These are phyloP conservation scores for Trypanosoma melophagium DNA, from an alignment of 208 protist species.

Conservation along the genomic window DNA sequence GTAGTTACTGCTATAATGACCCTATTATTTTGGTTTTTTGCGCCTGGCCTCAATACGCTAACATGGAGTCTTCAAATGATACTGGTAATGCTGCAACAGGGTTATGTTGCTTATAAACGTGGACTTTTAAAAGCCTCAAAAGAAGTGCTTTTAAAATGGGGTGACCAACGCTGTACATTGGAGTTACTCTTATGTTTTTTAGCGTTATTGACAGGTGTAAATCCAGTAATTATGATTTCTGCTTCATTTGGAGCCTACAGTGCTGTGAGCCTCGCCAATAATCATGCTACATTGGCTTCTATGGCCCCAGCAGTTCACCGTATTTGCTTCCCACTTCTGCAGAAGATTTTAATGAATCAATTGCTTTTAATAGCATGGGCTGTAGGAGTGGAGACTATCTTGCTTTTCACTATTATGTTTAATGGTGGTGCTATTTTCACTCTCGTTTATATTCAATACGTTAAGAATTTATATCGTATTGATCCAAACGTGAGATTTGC, in stretches of 20 bases:
- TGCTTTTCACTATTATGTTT: conserved; percentile 71
- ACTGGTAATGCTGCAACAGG: conserved; percentile 44
- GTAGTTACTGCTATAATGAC: background rate
- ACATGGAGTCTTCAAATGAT: conserved; percentile 40
- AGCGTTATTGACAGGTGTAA: conserved; percentile 47
- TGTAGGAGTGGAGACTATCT: conserved; percentile 59
- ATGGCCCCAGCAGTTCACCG: conserved; percentile 30
- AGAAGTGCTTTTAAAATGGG: conserved; percentile 41
- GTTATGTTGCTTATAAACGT: conserved; percentile 36
- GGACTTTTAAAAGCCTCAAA: conserved; percentile 47
- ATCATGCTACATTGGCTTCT: conserved; percentile 1
- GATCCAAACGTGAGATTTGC: conserved; percentile 69
- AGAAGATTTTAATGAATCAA: conserved; percentile 36
- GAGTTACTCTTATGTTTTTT: conserved; percentile 47
- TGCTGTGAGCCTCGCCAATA: conserved; percentile 31
- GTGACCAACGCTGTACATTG: conserved; percentile 55
- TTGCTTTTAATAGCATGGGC: conserved; percentile 41
- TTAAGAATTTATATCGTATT: conserved; percentile 65
- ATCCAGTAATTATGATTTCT: conserved; percentile 41
- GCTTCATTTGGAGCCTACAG: conserved; percentile 50
- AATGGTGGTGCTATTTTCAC: conserved; percentile 67
- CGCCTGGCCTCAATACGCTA: background rate
- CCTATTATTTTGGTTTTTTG: conserved; percentile 10
- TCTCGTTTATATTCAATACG: conserved; percentile 78
- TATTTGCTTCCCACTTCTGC: conserved; percentile 38